Percentiles rank a stretch among this genome's conserved stretches.
phyloP scores from a whole-genome alignment of 176 grass and related monocot genomes.

The Triticum monococcum region DNA sequence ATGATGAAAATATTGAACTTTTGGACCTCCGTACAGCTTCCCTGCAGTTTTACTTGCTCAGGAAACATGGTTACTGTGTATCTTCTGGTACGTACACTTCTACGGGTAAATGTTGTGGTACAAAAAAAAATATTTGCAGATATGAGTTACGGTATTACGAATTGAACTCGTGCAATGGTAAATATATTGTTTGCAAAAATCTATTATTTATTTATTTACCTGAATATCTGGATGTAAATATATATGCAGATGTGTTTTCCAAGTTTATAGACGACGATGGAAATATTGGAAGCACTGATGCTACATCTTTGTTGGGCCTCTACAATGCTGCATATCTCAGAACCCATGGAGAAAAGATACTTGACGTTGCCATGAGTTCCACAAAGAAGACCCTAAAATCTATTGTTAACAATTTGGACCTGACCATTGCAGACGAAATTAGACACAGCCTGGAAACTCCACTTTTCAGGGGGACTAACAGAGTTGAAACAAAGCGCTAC shows the following conservation, averaged over 20 bases:
- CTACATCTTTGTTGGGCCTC: slow-evolving; percentile 16
- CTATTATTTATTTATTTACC: not conserved
- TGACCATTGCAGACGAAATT: slow-evolving; percentile 7
- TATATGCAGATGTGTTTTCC: not conserved
- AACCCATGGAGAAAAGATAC: slow-evolving; percentile 6
- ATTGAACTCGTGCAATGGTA: not conserved
- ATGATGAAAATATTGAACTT: not conserved
- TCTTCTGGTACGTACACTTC: not conserved
- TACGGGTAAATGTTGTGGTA: not conserved
- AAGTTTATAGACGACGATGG: not conserved
- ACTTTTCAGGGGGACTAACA: slow-evolving; percentile 14
- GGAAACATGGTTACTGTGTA: not conserved
- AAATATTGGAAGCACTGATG: not conserved
- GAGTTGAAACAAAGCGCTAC: slow-evolving; percentile 25
- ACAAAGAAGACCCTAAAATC: not conserved
- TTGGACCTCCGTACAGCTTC: not conserved
- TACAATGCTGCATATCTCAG: slow-evolving; percentile 35
- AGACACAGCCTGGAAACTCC: slow-evolving; percentile 12
- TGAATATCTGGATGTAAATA: not conserved
- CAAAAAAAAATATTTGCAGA: not conserved
- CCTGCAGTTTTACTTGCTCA: not conserved
- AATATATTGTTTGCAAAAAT: not conserved
- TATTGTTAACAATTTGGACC: not conserved
- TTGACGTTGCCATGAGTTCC: slow-evolving; percentile 18
- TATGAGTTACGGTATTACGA: not conserved